phyloP scores from a whole-genome alignment of 2,329 filamentous ascomycete species.

The Fusarium citri region DNA sequence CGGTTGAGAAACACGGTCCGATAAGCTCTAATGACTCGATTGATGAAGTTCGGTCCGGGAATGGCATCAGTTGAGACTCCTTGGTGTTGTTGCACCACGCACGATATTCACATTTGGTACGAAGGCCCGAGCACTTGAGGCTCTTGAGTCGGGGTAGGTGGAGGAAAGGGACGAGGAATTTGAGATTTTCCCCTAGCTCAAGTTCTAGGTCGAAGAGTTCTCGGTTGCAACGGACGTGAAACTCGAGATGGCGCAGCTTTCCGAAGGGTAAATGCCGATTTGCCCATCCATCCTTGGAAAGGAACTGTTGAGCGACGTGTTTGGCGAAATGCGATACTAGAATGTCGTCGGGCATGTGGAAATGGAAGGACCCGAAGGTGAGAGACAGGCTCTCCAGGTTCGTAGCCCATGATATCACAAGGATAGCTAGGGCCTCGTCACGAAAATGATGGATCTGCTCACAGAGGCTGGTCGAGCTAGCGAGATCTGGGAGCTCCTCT shows the following conservation, averaged over 20 bases:
- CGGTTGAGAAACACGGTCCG: not conserved
- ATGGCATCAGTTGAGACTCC: not conserved
- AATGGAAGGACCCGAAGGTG: not conserved
- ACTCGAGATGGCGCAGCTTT: not conserved
- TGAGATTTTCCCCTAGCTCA: too few species aligned
- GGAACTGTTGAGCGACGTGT: not conserved
- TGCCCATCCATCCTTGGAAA: fast-evolving
- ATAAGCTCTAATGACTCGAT: not conserved
- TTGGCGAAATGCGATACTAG: not conserved
- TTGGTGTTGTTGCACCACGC: too few species aligned
- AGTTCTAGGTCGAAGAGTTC: too few species aligned
- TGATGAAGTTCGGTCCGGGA: not conserved
- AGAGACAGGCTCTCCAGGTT: not conserved
- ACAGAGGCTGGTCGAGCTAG: not conserved
- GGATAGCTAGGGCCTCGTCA: not conserved
- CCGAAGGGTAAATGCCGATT: not conserved
- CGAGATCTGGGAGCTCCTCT: not conserved
- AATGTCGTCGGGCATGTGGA: not conserved
- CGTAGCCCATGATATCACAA: not conserved
- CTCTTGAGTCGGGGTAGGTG: not conserved
- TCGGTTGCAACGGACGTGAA: not conserved
- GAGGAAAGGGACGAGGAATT: not conserved
- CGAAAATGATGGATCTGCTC: fast-evolving
- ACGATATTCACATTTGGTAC: too few species aligned
- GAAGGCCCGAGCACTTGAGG: not conserved